Evolutionary conservation across 805 yeast genomes (phyloP).

Genomic region (Lachancea thermotolerans): DNA sequence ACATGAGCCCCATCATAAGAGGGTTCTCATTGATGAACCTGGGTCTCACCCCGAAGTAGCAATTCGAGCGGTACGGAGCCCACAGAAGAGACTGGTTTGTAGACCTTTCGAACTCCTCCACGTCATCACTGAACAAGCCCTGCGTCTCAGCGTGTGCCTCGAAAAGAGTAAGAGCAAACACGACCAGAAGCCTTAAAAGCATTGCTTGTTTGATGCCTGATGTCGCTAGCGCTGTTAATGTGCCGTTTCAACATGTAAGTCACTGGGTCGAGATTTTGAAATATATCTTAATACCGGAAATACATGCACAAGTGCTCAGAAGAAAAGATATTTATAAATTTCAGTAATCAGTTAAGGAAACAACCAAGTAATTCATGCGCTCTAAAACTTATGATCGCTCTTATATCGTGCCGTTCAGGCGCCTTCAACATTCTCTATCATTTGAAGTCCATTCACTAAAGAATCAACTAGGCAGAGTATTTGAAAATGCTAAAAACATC

Average conservation of each 20-base stretch:
- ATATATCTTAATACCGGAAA: too few species aligned
- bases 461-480: too few species aligned
- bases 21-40: conserved; percentile 47
- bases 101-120: conserved; percentile 25
- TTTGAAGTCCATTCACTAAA: too few species aligned
- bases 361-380: too few species aligned
- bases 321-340: too few species aligned
- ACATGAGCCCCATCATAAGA: conserved; percentile 73
- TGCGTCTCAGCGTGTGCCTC: background rate
- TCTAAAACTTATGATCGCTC: too few species aligned
- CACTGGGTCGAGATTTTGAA: background rate
- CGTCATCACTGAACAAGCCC: background rate
- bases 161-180: background rate
- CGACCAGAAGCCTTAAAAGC: background rate
- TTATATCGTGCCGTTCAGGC: too few species aligned
- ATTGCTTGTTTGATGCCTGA: background rate
- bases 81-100: conserved; percentile 56
- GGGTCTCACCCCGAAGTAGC: conserved; percentile 83
- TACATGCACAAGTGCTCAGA: too few species aligned
- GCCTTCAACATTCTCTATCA: too few species aligned
- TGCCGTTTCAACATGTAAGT: background rate
- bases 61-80: conserved; percentile 90
- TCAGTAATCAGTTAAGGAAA: too few species aligned
- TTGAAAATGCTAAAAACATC: too few species aligned
- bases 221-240: background rate